These are phyloP conservation scores for Thalassiosira hispida DNA, from an alignment of 352 stramenopile genomes.

Conservation along the genomic window DNA sequence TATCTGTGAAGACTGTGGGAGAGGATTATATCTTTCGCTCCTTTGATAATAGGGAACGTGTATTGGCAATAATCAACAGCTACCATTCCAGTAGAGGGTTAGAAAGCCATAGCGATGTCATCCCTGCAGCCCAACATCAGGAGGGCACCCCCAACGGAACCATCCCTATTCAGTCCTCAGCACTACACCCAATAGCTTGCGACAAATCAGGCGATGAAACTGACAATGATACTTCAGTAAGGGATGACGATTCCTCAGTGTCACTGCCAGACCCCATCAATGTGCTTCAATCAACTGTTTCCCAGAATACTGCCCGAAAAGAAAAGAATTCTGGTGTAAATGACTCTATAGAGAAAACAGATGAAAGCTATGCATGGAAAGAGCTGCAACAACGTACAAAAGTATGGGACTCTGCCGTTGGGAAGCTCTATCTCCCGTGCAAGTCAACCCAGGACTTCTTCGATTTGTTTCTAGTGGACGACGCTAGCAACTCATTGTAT, in stretches of 20 bases:
- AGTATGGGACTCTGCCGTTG: conserved; percentile 30
- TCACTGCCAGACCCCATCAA: neutral
- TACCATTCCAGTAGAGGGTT: conserved; percentile 17
- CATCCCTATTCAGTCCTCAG: too few relatives aligned
- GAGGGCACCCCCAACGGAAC: too few relatives aligned
- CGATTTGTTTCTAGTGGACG: conserved; percentile 60
- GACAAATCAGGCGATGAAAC: conserved; percentile 24
- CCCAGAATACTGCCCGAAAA: conserved; percentile 28
- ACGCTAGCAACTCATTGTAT: conserved; percentile 54
- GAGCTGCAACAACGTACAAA: conserved; percentile 18
- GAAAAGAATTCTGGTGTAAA: conserved; percentile 25
- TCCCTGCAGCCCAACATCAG: too few relatives aligned
- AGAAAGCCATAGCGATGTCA: conserved; percentile 1
- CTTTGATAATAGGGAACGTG: conserved; percentile 45
- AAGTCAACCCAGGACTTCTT: conserved; percentile 58
- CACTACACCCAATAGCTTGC: conserved; percentile 6
- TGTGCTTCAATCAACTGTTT: conserved; percentile 9
- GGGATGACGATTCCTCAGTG: neutral
- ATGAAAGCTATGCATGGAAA: conserved; percentile 26
- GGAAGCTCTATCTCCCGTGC: conserved; percentile 42
- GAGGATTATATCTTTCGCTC: conserved; percentile 50
- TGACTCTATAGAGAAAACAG: conserved; percentile 16
- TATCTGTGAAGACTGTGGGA: conserved; percentile 28
- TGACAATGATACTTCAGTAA: conserved; percentile 6
- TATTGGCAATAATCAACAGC: conserved; percentile 32